phyloP scores from a whole-genome alignment of 495 filamentous ascomycete genomes.

The Penicillium flavigenum region DNA sequence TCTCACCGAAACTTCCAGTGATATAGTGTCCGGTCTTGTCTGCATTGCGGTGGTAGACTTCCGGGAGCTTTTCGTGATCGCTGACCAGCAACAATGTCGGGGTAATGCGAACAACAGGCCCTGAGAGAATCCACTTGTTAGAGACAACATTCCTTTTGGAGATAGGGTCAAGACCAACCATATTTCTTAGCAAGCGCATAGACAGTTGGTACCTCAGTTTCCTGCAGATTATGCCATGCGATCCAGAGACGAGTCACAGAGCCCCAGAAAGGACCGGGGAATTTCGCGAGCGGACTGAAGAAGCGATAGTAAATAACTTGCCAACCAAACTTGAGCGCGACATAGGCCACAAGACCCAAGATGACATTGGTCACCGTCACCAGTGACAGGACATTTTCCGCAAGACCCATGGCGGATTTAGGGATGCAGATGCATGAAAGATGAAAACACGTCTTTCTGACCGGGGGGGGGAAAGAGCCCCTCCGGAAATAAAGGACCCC shows the following conservation, averaged over 20 bases:
- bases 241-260: conserved; percentile 52
- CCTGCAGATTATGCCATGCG: conserved; percentile 46
- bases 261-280: conserved; percentile 57
- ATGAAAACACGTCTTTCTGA: neutral
- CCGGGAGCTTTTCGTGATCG: conserved; percentile 48
- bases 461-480: neutral
- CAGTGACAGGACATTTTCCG: conserved; percentile 29
- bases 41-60: conserved; percentile 53
- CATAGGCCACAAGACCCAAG: conserved; percentile 28
- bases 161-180: conserved; percentile 29
- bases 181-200: conserved; percentile 49
- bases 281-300: conserved; percentile 50
- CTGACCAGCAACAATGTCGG: conserved; percentile 47
- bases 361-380: conserved; percentile 34
- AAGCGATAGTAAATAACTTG: conserved; percentile 52
- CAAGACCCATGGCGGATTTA: conserved; percentile 31
- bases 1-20: conserved; percentile 49
- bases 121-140: conserved; percentile 20
- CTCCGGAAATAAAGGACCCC: conserved; percentile 1
- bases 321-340: conserved; percentile 28
- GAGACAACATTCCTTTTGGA: neutral
- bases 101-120: conserved; percentile 46
- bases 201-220: conserved; percentile 40
- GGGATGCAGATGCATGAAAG: conserved; percentile 7
- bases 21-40: conserved; percentile 57